phyloP scores from a whole-genome alignment of 148 eudicot species.

The Cornus controversa region DNA sequence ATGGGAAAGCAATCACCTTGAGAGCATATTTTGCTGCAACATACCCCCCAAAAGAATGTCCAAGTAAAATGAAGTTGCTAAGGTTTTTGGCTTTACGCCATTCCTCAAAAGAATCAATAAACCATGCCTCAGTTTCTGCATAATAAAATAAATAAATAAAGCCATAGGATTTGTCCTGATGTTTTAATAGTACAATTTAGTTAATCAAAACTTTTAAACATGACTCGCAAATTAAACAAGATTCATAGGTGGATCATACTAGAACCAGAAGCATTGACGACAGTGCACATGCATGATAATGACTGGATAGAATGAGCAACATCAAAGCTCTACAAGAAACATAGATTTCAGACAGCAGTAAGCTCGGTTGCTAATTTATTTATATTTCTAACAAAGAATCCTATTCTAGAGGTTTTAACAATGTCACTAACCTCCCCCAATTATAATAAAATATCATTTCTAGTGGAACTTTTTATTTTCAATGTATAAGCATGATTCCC shows the following conservation, averaged over 20 bases:
- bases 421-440: not conserved
- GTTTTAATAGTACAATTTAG: not conserved
- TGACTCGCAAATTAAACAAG: not conserved
- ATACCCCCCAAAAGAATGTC: conserved; percentile 98
- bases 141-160: not conserved
- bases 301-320: not conserved
- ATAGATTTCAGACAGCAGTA: not conserved
- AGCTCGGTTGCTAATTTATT: not conserved
- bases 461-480: no score
- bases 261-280: not conserved
- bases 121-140: conserved; percentile 98
- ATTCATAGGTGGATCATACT: not conserved
- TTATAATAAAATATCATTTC: not conserved
- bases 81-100: conserved; percentile 92
- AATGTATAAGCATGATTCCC: no score
- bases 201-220: not conserved
- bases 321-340: not conserved
- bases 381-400: not conserved
- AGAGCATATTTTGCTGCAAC: conserved; percentile 93
- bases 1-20: conserved; percentile 47
- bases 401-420: not conserved
- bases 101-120: conserved; percentile 91
- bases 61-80: conserved; percentile 76
- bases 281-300: not conserved
- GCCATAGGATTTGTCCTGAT: not conserved